Base-by-base conservation (phyloP, 1,139 yeast species). In the Suhomyces coccinellae region DNA sequence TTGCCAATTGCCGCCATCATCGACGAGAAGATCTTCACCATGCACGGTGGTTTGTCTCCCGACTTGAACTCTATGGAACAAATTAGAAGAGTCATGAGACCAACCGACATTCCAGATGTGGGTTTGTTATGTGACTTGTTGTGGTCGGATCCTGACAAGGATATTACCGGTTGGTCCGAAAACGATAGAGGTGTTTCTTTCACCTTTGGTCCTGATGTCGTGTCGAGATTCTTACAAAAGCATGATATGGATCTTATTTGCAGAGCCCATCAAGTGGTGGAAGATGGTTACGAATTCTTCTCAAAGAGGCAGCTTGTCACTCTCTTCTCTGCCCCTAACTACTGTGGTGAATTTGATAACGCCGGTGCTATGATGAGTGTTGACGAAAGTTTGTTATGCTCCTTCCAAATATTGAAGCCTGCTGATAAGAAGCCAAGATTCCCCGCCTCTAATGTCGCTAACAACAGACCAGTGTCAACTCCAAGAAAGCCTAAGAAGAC, bases 311-410 rank as follows among this genome's bases (percentile, higher is more conserved):
- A 91, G 70, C 80, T 93, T 63, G 98, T 93, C 45, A 93, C 99
- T 16, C 76, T 93, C 54, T 93, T 93, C 64, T 84, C 95, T 41
- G 98, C 98, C 42, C 99, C 98, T 55, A 93, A 93, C 70, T 93
- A 93, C 66, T 93, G 98, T 79, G 98, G 98, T 55, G 98, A 93
- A 69, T 93, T 93, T 65, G 97, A 93, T 67, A 93, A 93, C 66
- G 97, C 97, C 9, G 99, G 98, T 58, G 98, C 98, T 32, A 91
- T 93, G 96, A 93, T 93, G 99, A 85, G 95, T 59, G 98, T 93
- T 45, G 98, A 93, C 67, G 97, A 91, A 68, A 85, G 93, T 65
- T 80, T 93, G 62, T 79, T 93, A 60, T 93, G 99, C 75, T 90
- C 97, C 14, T 93, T 93, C 86, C 98, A 93, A 71, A 91, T 93